These are phyloP conservation scores for Panicum hallii DNA, from an alignment of 202 grass and related monocot species.

Conservation along the genomic window DNA sequence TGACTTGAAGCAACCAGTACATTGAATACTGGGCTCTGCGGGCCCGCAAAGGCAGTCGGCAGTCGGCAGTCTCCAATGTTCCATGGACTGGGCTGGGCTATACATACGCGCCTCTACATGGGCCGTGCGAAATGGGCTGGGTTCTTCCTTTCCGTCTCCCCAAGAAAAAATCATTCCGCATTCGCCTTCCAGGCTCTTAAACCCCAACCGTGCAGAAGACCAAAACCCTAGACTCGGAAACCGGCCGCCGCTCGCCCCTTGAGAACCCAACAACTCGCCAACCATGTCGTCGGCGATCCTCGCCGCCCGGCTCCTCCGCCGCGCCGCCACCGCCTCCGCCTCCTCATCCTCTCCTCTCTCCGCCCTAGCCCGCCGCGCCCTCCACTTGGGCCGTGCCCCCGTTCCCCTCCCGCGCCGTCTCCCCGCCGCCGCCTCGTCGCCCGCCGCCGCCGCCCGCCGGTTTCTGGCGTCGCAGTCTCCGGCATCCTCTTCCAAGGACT, in stretches of 20 bases:
- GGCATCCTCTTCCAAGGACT: constrained; percentile 53
- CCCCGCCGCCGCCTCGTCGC: constrained; percentile 6
- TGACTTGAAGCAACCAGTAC: no score
- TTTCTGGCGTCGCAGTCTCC: constrained; percentile 42
- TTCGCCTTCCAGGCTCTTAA: not conserved
- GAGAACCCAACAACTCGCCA: not conserved
- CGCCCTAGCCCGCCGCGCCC: constrained; percentile 32
- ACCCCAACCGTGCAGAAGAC: constrained; percentile 1
- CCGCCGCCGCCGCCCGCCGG: constrained; percentile 31
- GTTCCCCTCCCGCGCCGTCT: constrained; percentile 39
- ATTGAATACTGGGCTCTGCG: no score
- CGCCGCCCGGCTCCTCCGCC: constrained; percentile 58
- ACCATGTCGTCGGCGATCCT: constrained; percentile 52
- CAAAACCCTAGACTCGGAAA: constrained; percentile 45
- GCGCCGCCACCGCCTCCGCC: constrained; percentile 22
- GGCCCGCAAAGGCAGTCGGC: no score
- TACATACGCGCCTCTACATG: not conserved
- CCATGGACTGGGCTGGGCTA: no score
- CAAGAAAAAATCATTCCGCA: not conserved
- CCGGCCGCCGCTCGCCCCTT: not conserved
- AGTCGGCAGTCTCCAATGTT: no score
- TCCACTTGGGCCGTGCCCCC: constrained; percentile 37
- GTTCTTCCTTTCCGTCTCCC: not conserved
- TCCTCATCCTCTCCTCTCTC: constrained; percentile 15
- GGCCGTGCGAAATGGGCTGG: not conserved